Conservation (phyloP, 306 rosid genomes). For the Dryas drummondii region DNA sequence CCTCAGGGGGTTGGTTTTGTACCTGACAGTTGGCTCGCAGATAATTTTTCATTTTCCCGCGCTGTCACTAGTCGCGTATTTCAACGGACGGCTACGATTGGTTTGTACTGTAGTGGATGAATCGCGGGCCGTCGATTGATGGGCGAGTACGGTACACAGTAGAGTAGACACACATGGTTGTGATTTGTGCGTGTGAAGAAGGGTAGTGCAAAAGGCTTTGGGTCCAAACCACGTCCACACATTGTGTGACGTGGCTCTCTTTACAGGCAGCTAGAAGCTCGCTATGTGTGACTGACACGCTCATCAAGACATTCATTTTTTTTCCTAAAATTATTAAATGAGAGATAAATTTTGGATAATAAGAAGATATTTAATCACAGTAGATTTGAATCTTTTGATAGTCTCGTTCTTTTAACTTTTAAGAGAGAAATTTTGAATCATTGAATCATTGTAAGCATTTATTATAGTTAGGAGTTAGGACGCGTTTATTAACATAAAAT, state of each 20-base stretch:
- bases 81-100: constrained; percentile 28
- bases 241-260: not conserved
- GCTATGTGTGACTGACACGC: not conserved
- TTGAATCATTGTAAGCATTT: too few relatives aligned
- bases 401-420: too few relatives aligned
- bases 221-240: constrained; percentile 12
- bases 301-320: not conserved
- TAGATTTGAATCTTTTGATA: too few relatives aligned
- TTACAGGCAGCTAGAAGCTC: too few relatives aligned
- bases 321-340: too few relatives aligned
- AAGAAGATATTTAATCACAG: too few relatives aligned
- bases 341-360: too few relatives aligned
- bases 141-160: not conserved
- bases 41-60: constrained; percentile 31
- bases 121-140: not conserved
- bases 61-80: constrained; percentile 5
- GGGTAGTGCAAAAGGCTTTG: not conserved
- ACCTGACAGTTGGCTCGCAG: constrained; percentile 9
- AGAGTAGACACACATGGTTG: not conserved
- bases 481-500: too few relatives aligned
- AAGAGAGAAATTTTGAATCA: too few relatives aligned
- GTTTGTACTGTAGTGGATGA: not conserved
- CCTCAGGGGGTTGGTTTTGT: not conserved
- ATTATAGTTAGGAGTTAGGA: too few relatives aligned
- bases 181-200: not conserved